Base-by-base conservation (phyloP, 306 rosid genomes). In the Fragaria ananassa region DNA sequence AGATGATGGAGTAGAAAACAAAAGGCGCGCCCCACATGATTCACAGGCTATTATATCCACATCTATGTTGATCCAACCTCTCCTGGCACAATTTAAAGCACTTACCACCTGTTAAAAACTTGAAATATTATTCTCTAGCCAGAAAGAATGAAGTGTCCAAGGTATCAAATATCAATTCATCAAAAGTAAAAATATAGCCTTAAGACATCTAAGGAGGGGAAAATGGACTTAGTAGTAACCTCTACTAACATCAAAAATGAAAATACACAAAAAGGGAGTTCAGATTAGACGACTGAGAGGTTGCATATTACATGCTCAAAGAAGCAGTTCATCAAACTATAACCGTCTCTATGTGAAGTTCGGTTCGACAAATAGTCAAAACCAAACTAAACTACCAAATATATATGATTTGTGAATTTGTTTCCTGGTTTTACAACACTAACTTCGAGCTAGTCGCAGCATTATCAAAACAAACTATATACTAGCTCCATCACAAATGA, bases 21-120 rank as follows among this genome's bases (percentile, higher is more conserved):
- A 82, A 70, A 95, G 84, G 0, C 96, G 97, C 7, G 97, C 87
- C 39, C 91, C 87, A n/a, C 98, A 95, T 18, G 91, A 85, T 82
- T 95, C 96, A 88, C 98, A 95, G 41, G 87, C 80, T 81, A 95
- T 84, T 57, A 79, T 92, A 74, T 95, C 98, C 76, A 83, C 73
- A 63, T 89, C 98, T 57, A 87, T 90, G 81, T 90, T 92, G 85
- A 88, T 79, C 98, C 98, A 95, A 78, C 98, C 98, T 81, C 97
- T 89, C 71, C 97, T 88, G 73, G 93, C 97, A 89, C 97, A 95
- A 87, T 92, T 95, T 80, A 95, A 81, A 70, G 97, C 97, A 84
- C 89, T 90, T 27, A 88, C 94, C 57, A 81, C 88, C 98, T 95
- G 86, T 23, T 73, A 73, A 78, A 44, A 69, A 70, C 21, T 31